Base-by-base conservation (phyloP, 164 flowering plant genomes). In the Vitis amurensis region DNA sequence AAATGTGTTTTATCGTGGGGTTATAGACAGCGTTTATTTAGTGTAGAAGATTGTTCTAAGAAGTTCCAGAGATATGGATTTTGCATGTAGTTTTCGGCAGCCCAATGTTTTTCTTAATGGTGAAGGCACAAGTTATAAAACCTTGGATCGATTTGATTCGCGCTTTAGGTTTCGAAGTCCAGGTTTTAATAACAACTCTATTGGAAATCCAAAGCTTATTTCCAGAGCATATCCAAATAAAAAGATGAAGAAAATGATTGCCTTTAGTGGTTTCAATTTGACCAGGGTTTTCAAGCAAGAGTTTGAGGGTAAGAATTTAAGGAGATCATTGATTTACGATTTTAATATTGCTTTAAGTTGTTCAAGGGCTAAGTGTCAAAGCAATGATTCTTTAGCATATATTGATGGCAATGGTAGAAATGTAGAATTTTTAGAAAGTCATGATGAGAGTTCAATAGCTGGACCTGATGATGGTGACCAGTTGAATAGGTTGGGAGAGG, bases 301-400 rank as follows among this genome's bases (percentile, higher is more conserved):
- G 6, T 67, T 58, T 63, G 72, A 63, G 66, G 48, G 68, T 57
- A 62, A 55, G 17, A 53, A 50, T 55, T 27, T 58, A 0, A 71
- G 44, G 31, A 68, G 53, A 51, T 61, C 57, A 16, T 62, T 72
- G 64, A 55, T 55, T 63, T 55, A 69, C 59, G 66, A 59, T 61
- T 70, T 65, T n/a, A 71, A 55, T 55, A 72, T 64, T 63, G 59
- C 51, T 9, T 61, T 16, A 81, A 74, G 55, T 66, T 63, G 59
- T 64, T 65, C 11, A 66, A 77, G 55, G 70, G 62, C 67, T 12
- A 55, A 29, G 30, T 89, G 94, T 80, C 91, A 87, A 74, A 67
- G 83, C 50, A 81, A 81, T 79, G 97, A 92, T 80, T 84, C 97
- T 55, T 74, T 89, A 60, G 87, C 85, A 2, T 86, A 79, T 73